Percentiles rank a stretch among this genome's conserved stretches.
These are phyloP conservation scores for Pichia thaimueangensis DNA, from an alignment of 805 yeast species.

Conservation along the genomic window DNA sequence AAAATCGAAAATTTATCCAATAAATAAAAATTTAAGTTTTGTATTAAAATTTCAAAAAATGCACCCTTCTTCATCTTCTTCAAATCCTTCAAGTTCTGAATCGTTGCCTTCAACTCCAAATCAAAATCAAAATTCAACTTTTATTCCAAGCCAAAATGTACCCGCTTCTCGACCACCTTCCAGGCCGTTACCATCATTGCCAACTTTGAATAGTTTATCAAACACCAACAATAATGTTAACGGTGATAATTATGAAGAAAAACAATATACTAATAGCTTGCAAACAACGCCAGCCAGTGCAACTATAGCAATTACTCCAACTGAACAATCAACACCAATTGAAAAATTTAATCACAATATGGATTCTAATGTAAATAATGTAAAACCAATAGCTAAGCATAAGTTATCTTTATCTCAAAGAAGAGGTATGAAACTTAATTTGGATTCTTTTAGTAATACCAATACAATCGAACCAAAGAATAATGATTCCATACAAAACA, in stretches of 20 bases:
- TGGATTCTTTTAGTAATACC: slow-evolving; percentile 17
- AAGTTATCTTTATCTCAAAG: slow-evolving; percentile 47
- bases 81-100: slow-evolving; percentile 7
- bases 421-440: slow-evolving; percentile 47
- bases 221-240: too few species aligned
- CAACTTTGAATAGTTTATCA: too few species aligned
- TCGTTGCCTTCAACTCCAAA: not conserved
- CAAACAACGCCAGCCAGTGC: not conserved
- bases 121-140: not conserved
- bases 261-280: too few species aligned
- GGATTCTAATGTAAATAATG: not conserved
- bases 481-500: not conserved
- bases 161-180: not conserved
- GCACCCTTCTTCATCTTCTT: not conserved
- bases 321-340: not conserved
- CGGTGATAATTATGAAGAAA: not conserved
- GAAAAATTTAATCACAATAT: not conserved
- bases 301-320: not conserved
- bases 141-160: not conserved
- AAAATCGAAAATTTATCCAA: slow-evolving; percentile 2
- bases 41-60: slow-evolving; percentile 8
- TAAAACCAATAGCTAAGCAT: slow-evolving; percentile 13
- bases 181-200: not conserved
- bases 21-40: slow-evolving; percentile 5
- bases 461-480: slow-evolving; percentile 4